Evolutionary conservation across 495 filamentous ascomycete species (phyloP).

Genomic region (Xylaria flabelliformis): DNA sequence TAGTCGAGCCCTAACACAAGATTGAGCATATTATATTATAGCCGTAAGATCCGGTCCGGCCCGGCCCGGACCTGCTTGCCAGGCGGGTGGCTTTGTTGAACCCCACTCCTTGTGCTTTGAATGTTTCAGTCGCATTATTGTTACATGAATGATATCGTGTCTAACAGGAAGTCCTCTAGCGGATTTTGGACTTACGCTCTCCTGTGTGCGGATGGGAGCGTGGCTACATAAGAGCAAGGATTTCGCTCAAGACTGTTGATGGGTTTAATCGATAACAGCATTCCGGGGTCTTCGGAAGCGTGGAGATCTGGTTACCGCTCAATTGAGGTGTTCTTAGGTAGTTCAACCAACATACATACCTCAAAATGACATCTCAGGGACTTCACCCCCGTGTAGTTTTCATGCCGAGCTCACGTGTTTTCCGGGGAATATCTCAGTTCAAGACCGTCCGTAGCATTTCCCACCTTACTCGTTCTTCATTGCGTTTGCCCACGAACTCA

Average conservation of each 20-base stretch:
- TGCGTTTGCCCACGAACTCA: not conserved
- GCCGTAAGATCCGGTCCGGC: too few species aligned
- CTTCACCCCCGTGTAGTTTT: not conserved
- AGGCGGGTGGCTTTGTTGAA: too few species aligned
- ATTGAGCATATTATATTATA: too few species aligned
- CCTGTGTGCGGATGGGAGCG: not conserved
- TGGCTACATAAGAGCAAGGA: not conserved
- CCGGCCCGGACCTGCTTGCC: too few species aligned
- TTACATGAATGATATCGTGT: not conserved
- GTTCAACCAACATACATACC: too few species aligned
- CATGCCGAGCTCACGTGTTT: not conserved
- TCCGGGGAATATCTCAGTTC: not conserved
- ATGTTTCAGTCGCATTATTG: not conserved
- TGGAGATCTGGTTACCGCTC: not conserved
- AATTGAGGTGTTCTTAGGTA: not conserved
- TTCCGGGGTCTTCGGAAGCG: constrained; percentile 1
- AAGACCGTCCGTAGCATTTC: not conserved
- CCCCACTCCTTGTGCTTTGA: too few species aligned
- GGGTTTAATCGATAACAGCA: constrained; percentile 13
- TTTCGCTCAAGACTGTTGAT: not conserved
- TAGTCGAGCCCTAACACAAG: too few species aligned
- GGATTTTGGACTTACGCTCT: not conserved
- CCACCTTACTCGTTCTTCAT: not conserved
- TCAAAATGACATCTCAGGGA: not conserved
- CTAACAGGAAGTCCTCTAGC: not conserved